Percentiles rank a stretch among this genome's conserved stretches.
Conservation (phyloP, 139 green algal genomes). For the Coelastrella sp. region DNA sequence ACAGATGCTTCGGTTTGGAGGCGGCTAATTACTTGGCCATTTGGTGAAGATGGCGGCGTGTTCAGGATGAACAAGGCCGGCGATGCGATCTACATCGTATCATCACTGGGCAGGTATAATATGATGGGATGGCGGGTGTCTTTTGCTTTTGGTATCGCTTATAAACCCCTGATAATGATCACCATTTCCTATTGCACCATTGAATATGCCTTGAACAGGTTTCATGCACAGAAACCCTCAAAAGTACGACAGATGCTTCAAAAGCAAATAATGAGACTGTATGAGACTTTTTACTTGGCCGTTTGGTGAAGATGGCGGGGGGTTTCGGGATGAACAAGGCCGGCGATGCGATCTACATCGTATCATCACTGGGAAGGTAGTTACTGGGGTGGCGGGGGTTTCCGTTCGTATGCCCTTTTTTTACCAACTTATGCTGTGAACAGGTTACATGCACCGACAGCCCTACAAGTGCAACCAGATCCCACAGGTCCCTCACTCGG, state of each 20-base stretch:
- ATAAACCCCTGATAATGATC: no score
- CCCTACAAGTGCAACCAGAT: no score
- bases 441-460: no score
- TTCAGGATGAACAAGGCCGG: constrained; percentile 31
- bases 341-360: constrained; percentile 18
- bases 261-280: no score
- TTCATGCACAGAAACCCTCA: no score
- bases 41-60: constrained; percentile 43
- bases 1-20: not conserved
- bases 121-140: not conserved
- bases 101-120: constrained; percentile 33
- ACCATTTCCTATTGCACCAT: no score
- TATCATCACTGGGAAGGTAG: constrained; percentile 28
- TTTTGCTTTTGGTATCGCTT: no score
- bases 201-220: not conserved
- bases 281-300: constrained; percentile 13
- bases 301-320: constrained; percentile 40
- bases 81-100: constrained; percentile 13
- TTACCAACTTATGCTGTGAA: no score
- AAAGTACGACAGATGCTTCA: not conserved
- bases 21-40: constrained; percentile 24
- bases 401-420: no score
- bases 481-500: constrained; percentile 16
- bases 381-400: not conserved
- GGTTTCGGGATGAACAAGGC: constrained; percentile 36